phyloP scores from a whole-genome alignment of 257 asterid species.

The Perilla frutescens region DNA sequence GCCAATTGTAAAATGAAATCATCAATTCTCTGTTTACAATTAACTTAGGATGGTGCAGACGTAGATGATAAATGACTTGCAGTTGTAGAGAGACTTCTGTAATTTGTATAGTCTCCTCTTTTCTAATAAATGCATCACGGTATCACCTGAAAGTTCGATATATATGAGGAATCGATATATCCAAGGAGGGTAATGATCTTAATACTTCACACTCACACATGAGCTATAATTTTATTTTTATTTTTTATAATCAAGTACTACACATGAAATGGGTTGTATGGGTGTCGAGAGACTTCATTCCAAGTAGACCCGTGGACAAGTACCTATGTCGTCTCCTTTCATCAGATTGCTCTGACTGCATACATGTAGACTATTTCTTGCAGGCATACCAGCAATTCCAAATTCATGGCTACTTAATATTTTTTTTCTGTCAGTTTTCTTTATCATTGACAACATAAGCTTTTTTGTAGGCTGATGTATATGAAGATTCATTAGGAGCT shows the following conservation, averaged over 20 bases:
- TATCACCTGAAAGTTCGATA: constrained; percentile 15
- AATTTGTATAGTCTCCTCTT: constrained; percentile 18
- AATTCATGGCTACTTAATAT: constrained; percentile 1
- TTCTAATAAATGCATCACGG: constrained; percentile 13
- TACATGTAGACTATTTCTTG: not conserved
- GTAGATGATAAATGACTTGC: constrained; percentile 9
- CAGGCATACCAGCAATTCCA: constrained; percentile 1
- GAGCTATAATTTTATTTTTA: not conserved
- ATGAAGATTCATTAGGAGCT: constrained; percentile 68
- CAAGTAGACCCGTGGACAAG: constrained; percentile 2
- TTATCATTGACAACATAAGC: constrained; percentile 24
- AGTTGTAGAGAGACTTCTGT: not conserved
- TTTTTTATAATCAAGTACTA: not conserved
- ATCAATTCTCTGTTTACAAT: not conserved
- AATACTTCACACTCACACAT: not conserved
- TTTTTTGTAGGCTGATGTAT: constrained; percentile 76
- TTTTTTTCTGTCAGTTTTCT: constrained; percentile 27
- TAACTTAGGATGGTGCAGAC: not conserved
- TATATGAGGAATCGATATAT: not conserved
- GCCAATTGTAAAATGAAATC: not conserved
- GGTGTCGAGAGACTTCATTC: not conserved
- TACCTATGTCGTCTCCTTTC: not conserved
- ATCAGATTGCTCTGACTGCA: constrained; percentile 6
- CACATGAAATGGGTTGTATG: not conserved
- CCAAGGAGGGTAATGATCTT: not conserved